Evolutionary conservation across 176 grass and related monocot species (phyloP), one percentile per base, ranked within the genome.

Genomic region (Lolium rigidum): DNA sequence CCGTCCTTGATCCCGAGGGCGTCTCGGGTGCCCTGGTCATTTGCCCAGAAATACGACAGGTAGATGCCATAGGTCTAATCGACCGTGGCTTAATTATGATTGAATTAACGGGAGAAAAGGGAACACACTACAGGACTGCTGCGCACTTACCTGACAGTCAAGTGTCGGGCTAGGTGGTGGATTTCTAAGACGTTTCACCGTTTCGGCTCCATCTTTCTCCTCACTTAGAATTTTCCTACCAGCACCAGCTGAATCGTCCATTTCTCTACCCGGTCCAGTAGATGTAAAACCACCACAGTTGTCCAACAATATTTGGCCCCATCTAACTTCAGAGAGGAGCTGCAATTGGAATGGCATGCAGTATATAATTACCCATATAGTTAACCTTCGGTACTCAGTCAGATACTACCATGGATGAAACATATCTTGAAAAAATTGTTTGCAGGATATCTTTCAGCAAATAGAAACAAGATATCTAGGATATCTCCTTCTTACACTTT

Each of bases 11-110:
- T 58, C 50, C 88, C 82, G 1, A 96, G 87, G 54, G 91, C 91
- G 0, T 80, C 65, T 31, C 85, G 75, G 52, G 74, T 78, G 17
- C 48, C 9, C 10, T 72, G 51, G 39, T 68, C 73, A 21, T 93
- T 96, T 3, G 87, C 89, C 94, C 89, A 96, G 52, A 66, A 91
- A 79, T 93, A 96, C 0, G 81, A 85, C 17, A 96, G 65, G 82
- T 84, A 90, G 64, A 80, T 44, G 6, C 5, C 51, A 65, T 96
- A 96, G 2, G 4, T 43, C 91, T 95, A 81, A 47, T 24, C 26
- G 28, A 15, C 37, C 38, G 6, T 44, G 2, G 20, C 11, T 20
- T 47, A 21, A 1, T 43, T 67, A 37, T 8, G 14, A 35, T 37
- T 68, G 13, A 10, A 0, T 25, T 0, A 49, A 24, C 21, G 0